Evolutionary conservation across 2,329 filamentous ascomycete genomes (phyloP).

Genomic region (Cladophialophora immunda): DNA sequence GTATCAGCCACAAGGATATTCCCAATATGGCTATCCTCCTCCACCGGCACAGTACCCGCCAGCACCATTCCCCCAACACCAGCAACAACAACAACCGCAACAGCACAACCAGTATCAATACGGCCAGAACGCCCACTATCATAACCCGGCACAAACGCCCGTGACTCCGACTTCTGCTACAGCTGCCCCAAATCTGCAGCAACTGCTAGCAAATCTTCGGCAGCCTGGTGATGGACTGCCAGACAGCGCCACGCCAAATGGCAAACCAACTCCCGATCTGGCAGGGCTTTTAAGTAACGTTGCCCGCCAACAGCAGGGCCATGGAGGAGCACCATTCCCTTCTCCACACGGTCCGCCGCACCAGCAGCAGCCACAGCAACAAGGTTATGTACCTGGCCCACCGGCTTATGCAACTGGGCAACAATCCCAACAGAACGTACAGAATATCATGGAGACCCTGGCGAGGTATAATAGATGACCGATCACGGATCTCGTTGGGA

Average conservation of each 20-base stretch:
- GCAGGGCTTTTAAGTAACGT: constrained; percentile 52
- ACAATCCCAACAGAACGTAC: constrained; percentile 52
- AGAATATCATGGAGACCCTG: constrained; percentile 59
- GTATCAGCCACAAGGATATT: constrained; percentile 46
- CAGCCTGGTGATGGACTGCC: constrained; percentile 35
- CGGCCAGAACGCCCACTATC: constrained; percentile 32
- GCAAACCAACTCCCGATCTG: constrained; percentile 49
- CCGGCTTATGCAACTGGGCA: constrained; percentile 39
- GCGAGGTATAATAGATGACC: constrained; percentile 56
- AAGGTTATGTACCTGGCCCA: constrained; percentile 31
- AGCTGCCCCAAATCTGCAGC: constrained; percentile 38
- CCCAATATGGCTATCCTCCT: constrained; percentile 33
- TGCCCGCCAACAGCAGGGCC: constrained; percentile 46
- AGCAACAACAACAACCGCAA: constrained; percentile 15
- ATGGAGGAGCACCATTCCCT: constrained; percentile 12
- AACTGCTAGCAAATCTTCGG: constrained; percentile 41
- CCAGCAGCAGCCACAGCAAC: constrained; percentile 34
- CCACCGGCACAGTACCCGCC: constrained; percentile 41
- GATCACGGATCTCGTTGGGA: background rate
- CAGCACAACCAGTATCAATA: constrained; percentile 33
- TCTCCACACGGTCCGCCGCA: constrained; percentile 19
- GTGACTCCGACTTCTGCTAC: constrained; percentile 29
- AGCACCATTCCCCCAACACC: constrained; percentile 21
- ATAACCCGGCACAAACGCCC: constrained; percentile 25
- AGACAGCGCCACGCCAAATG: constrained; percentile 45